A percentile compares a stretch with the other conserved stretches of the same genome.
Evolutionary conservation across 2,329 filamentous ascomycete species (phyloP).

Genomic region (Alternaria longipes): DNA sequence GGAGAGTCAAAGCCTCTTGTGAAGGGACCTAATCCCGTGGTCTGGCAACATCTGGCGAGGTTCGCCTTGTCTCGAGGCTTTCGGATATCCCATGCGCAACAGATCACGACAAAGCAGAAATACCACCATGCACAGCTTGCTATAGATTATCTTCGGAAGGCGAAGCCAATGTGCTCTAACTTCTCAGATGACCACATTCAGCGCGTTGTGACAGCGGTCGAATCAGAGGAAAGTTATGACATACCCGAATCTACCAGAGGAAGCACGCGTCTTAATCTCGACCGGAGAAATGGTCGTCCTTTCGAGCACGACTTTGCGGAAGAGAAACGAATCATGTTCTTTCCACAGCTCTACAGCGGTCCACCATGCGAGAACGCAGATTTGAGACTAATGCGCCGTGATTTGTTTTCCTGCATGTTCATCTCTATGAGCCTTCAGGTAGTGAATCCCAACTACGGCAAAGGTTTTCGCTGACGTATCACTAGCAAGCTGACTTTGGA

Average conservation of each 20-base stretch:
- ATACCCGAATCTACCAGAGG: not conserved
- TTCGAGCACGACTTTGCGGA: conserved; percentile 16
- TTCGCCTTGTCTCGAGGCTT: conserved; percentile 16
- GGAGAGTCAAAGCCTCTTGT: conserved; percentile 15
- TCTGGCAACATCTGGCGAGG: conserved; percentile 16
- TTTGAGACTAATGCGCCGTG: conserved; percentile 12
- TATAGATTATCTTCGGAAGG: conserved; percentile 23
- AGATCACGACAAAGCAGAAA: conserved; percentile 13
- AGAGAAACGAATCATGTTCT: conserved; percentile 20
- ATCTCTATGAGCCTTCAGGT: conserved; percentile 6
- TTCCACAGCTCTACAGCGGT: conserved; percentile 14
- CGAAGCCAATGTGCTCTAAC: conserved; percentile 15
- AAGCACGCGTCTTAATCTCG: conserved; percentile 3
- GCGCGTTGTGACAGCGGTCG: conserved; percentile 12
- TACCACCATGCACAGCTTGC: conserved; percentile 13
- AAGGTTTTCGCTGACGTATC: conserved; percentile 5
- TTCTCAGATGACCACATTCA: conserved; percentile 15
- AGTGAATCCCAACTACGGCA: conserved; percentile 7
- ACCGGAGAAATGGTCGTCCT: conserved; percentile 13
- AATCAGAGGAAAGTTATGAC: conserved; percentile 2
- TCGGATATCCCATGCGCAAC: conserved; percentile 10
- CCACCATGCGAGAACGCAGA: not conserved
- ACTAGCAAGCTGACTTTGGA: conserved; percentile 13
- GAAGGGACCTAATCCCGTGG: conserved; percentile 20
- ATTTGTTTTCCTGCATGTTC: conserved; percentile 23